These are phyloP conservation scores for Sphagnum tenellum DNA, from an alignment of 225 moss, liverwort and hornwort species.

Conservation along the genomic window DNA sequence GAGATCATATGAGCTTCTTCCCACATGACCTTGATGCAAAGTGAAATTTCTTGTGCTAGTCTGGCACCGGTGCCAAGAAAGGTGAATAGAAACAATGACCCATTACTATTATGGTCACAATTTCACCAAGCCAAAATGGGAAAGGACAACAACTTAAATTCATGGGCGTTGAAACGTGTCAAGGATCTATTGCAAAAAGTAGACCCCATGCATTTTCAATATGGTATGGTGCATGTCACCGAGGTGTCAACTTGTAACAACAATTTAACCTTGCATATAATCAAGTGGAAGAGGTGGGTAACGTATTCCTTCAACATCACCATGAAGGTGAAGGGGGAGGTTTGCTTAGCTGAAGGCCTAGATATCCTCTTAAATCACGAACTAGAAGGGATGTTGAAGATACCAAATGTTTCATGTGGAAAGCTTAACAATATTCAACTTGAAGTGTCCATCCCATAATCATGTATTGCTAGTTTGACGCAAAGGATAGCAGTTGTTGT, in stretches of 20 bases:
- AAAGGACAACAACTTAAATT: conserved; percentile 73
- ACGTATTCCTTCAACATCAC: conserved; percentile 75
- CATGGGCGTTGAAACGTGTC: conserved; percentile 63
- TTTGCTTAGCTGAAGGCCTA: conserved; percentile 17
- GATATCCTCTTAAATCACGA: too few relatives aligned
- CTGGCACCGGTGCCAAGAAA: conserved; percentile 45
- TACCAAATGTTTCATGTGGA: conserved; percentile 75
- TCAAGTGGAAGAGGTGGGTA: conserved; percentile 84
- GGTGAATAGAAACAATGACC: conserved; percentile 6
- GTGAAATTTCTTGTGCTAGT: conserved; percentile 37
- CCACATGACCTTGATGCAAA: conserved; percentile 73
- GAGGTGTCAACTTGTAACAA: conserved; percentile 79
- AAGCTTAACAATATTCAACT: conserved; percentile 83
- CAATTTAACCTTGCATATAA: conserved; percentile 74
- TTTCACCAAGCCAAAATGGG: conserved; percentile 90
- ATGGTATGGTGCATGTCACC: conserved; percentile 43
- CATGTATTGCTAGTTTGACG: conserved; percentile 31
- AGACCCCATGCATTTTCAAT: conserved; percentile 50
- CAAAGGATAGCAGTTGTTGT: conserved; percentile 35
- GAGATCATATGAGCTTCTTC: conserved; percentile 32
- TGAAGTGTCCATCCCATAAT: conserved; percentile 43
- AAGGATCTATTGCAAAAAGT: conserved; percentile 47
- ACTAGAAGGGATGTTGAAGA: conserved; percentile 66
- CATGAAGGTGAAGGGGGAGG: conserved; percentile 58
- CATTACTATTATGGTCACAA: conserved; percentile 33